A percentile compares a stretch with the other conserved stretches of the same genome.
phyloP scores from a whole-genome alignment of 192 early-diverging fungal species.

The Coemansia erecta region DNA sequence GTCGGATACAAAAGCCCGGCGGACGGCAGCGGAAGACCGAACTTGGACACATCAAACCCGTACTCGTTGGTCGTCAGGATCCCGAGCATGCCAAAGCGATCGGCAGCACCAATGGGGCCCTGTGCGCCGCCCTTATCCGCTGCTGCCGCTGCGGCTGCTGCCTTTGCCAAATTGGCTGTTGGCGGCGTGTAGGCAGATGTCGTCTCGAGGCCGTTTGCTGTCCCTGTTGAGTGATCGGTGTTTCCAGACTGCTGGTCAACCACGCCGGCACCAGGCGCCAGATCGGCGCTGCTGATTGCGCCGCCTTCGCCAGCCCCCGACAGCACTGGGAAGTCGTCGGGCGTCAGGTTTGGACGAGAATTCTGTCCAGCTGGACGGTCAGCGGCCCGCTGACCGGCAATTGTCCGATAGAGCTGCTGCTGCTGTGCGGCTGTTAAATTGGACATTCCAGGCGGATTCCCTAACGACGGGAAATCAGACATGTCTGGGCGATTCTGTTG shows the following conservation, averaged over 20 bases:
- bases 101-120: constrained; percentile 24
- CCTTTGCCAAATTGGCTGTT: constrained; percentile 25
- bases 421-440: constrained; percentile 15
- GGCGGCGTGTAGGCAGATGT: constrained; percentile 35
- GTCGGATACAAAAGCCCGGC: constrained; percentile 79
- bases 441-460: constrained; percentile 39
- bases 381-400: constrained; percentile 18
- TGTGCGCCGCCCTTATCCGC: constrained; percentile 13
- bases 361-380: constrained; percentile 17
- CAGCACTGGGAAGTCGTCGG: constrained; percentile 45
- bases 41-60: constrained; percentile 86
- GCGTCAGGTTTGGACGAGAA: constrained; percentile 24
- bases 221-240: constrained; percentile 7
- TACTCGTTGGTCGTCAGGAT: constrained; percentile 82
- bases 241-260: constrained; percentile 14
- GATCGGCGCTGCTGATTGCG: neutral
- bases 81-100: constrained; percentile 84
- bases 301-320: constrained; percentile 14
- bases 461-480: constrained; percentile 48
- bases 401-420: constrained; percentile 38
- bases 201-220: constrained; percentile 31
- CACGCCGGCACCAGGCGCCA: constrained; percentile 18
- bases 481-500: constrained; percentile 39
- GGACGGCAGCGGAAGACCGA: constrained; percentile 75
- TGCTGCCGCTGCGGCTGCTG: constrained; percentile 10